Conservation (phyloP, 148 eudicot species). For the Chenopodium album region DNA sequence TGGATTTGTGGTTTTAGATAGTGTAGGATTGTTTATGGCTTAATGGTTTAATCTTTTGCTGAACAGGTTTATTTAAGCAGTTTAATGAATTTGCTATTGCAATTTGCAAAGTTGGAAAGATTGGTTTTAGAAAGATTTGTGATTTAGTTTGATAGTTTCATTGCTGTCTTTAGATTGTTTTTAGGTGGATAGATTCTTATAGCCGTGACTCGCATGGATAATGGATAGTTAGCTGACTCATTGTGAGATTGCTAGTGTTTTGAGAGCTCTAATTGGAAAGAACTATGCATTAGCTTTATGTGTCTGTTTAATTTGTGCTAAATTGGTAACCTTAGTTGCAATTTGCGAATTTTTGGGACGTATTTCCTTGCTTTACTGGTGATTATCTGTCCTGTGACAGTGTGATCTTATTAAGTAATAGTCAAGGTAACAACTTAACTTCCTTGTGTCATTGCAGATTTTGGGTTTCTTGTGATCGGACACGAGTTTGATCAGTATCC, state of each 20-base stretch:
- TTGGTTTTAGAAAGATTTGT: neutral
- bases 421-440: neutral
- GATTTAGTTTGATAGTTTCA: neutral
- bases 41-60: neutral
- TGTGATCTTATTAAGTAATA: neutral
- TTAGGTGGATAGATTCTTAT: neutral
- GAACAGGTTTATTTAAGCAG: neutral
- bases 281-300: neutral
- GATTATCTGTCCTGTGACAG: neutral
- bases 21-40: neutral
- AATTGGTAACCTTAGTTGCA: neutral
- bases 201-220: neutral
- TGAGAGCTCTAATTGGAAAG: neutral
- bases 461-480: slow-evolving; percentile 87
- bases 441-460: slow-evolving; percentile 53
- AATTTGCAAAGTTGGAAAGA: neutral
- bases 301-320: neutral
- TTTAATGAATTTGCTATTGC: neutral
- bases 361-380: neutral
- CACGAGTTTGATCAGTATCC: slow-evolving; percentile 85
- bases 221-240: neutral
- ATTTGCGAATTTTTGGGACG: neutral
- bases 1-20: neutral
- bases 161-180: neutral
- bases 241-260: neutral